Conservation (phyloP, 768 basidiomycete genomes). For the Hemileccinum impolitum region DNA sequence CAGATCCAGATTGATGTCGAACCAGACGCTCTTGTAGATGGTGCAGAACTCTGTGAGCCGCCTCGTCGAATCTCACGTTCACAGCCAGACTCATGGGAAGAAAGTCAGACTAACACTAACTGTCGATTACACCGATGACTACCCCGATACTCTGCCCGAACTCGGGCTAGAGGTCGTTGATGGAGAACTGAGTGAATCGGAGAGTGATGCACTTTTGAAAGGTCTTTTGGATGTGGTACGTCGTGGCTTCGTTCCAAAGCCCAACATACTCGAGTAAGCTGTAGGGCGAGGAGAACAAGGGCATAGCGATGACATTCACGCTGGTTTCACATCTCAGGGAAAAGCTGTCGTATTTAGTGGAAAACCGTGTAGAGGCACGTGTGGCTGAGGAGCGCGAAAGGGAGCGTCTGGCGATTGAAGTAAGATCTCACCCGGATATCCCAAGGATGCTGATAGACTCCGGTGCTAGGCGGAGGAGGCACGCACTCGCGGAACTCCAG, state of each 20-base stretch:
- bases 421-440: slow-evolving; percentile 26
- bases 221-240: slow-evolving; percentile 58
- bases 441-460: slow-evolving; percentile 1
- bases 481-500: slow-evolving; percentile 86
- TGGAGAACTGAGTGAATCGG: slow-evolving; percentile 61
- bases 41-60: slow-evolving; percentile 51
- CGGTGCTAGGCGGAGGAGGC: slow-evolving; percentile 74
- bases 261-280: background rate
- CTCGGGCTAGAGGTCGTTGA: slow-evolving; percentile 62
- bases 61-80: background rate
- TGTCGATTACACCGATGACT: slow-evolving; percentile 75
- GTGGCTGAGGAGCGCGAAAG: slow-evolving; percentile 66
- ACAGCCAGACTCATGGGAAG: slow-evolving; percentile 14
- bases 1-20: slow-evolving; percentile 83
- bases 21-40: slow-evolving; percentile 73
- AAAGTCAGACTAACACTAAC: slow-evolving; percentile 74
- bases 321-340: slow-evolving; percentile 84
- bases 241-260: background rate
- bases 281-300: slow-evolving; percentile 81
- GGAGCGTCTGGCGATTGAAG: slow-evolving; percentile 75
- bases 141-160: slow-evolving; percentile 81
- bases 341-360: slow-evolving; percentile 61
- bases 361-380: slow-evolving; percentile 51
- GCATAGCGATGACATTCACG: slow-evolving; percentile 98
- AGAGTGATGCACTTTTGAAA: slow-evolving; percentile 51